Base-by-base conservation (phyloP, 495 filamentous ascomycete genomes). In the Aspergillus avenaceus region DNA sequence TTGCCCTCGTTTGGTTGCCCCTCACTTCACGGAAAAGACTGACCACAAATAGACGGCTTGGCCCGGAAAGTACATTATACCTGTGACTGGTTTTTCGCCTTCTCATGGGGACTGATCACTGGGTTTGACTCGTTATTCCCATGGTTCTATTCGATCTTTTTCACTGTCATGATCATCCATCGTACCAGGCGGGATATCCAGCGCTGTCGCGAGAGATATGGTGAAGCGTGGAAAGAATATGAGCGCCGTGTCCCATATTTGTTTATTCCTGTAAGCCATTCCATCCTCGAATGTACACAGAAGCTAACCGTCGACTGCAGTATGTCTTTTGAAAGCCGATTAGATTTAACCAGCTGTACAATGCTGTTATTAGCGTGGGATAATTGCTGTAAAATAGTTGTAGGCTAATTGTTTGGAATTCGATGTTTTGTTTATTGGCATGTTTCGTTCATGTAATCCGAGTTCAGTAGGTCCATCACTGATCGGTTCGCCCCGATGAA, bases 81-180 rank as follows among this genome's bases (percentile, higher is more conserved):
- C 2, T 92, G 88, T 64, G 92, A 97, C 62, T 72, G 85, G 36
- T 90, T 81, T 64, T 96, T 96, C 58, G 83, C 90, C 23, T 47
- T 81, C n/a, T 73, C 67, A 2, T 85, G 82, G 82, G 82, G 74
- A 13, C 53, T 84, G 46, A 75, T 85, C 41, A 82, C 80, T 1
- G 82, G 82, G 1, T 85, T 84, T 63, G 65, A 76, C 9, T 70
- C 63, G 27, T 65, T 63, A 4, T 72, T 97, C 64, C 92, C 92
- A 0, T 98, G 92, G 91, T 97, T 98, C 62, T 93, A 96, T 57
- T 85, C 89, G 6, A 67, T 86, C 13, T 98, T 98, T 73, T 98
- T 98, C 67, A 70, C 72, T 11, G 66, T 69, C 47, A 97, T 97
- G 92, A 97, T 98, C 59, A 67, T 82, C 14, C 93, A 98, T 68